Evolutionary conservation across 2,329 filamentous ascomycete genomes (phyloP).

Genomic region (Aulographum hederae): DNA sequence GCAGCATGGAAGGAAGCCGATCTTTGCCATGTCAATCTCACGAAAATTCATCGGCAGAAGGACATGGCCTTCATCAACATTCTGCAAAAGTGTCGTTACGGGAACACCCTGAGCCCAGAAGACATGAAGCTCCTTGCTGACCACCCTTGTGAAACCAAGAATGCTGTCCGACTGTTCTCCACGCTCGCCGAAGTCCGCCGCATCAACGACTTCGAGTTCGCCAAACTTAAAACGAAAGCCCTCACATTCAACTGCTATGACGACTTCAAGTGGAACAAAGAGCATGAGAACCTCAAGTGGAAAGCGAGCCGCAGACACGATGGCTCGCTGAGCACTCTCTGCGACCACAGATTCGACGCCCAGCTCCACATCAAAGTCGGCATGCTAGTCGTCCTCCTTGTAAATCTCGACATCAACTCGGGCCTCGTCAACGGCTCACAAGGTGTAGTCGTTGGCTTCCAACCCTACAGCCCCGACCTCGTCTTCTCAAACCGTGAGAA

Average conservation of each 20-base stretch:
- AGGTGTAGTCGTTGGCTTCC: constrained; percentile 25
- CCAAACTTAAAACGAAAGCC: constrained; percentile 10
- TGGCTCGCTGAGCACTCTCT: constrained; percentile 16
- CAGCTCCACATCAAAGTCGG: constrained; percentile 28
- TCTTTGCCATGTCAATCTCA: constrained; percentile 35
- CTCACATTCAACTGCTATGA: constrained; percentile 19
- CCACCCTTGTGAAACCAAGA: constrained; percentile 21
- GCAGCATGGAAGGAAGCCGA: constrained; percentile 34
- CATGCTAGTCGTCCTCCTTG: constrained; percentile 34
- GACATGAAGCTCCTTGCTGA: constrained; percentile 28
- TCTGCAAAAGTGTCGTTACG: constrained; percentile 35
- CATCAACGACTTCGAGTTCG: constrained; percentile 16
- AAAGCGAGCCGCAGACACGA: constrained; percentile 7
- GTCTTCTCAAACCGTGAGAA: too few relatives aligned
- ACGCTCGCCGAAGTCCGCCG: constrained; percentile 17
- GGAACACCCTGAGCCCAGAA: constrained; percentile 16
- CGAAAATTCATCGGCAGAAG: constrained; percentile 37
- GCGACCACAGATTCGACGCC: constrained; percentile 28
- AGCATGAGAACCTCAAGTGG: constrained; percentile 9
- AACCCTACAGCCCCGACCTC: constrained; percentile 13
- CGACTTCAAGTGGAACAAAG: constrained; percentile 19
- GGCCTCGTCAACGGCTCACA: constrained; percentile 31
- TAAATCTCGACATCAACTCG: constrained; percentile 25
- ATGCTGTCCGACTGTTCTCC: constrained; percentile 28
- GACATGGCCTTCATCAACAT: constrained; percentile 35